Evolutionary conservation across 75 land plant species (phyloP).

Genomic region (Cryptomeria japonica): DNA sequence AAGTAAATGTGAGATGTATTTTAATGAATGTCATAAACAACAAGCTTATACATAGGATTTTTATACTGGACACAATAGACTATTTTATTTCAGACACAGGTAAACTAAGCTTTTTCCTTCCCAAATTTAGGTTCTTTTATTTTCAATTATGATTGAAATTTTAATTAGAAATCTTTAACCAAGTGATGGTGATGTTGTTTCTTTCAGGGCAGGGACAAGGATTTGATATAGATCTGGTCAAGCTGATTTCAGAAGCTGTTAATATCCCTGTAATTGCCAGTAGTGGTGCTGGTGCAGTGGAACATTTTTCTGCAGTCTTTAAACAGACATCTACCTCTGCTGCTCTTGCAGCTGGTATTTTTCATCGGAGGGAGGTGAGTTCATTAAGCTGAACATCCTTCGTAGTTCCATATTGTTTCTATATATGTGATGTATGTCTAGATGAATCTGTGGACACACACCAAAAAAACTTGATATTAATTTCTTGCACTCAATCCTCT

Average conservation of each 20-base stretch:
- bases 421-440: background rate
- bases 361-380: constrained; percentile 94
- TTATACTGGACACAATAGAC: background rate
- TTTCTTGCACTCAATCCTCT: background rate
- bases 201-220: constrained; percentile 94
- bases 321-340: constrained; percentile 86
- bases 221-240: constrained; percentile 81
- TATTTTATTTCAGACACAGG: no score
- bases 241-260: constrained; percentile 88
- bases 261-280: constrained; percentile 97
- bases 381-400: background rate
- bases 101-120: background rate
- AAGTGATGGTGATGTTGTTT: constrained; percentile 2
- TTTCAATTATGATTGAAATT: background rate
- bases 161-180: background rate
- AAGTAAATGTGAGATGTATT: background rate
- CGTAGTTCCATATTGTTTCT: background rate
- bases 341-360: constrained; percentile 99
- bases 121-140: background rate
- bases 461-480: background rate
- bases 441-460: background rate
- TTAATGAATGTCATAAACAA: background rate
- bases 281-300: constrained; percentile 92
- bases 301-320: constrained; percentile 93
- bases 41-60: background rate